These are phyloP conservation scores for Plantago coronopus DNA, from an alignment of 305 asterid species.

Conservation along the genomic window DNA sequence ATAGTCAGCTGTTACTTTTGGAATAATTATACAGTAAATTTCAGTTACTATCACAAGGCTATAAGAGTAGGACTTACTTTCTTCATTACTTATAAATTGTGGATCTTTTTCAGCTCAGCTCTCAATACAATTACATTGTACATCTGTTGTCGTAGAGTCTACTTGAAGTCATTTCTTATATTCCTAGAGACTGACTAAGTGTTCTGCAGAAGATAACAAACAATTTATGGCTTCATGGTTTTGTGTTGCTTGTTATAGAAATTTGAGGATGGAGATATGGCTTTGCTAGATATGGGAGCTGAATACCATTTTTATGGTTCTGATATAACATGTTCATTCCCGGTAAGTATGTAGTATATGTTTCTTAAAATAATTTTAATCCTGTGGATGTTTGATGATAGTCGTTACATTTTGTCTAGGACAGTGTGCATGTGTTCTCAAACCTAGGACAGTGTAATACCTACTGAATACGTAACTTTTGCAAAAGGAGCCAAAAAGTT, in stretches of 20 bases:
- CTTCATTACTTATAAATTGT: not conserved
- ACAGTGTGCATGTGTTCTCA: too few relatives aligned
- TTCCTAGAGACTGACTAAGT: constrained; percentile 8
- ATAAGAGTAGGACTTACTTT: too few relatives aligned
- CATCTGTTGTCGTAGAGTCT: not conserved
- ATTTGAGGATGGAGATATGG: constrained; percentile 86
- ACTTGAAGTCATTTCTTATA: constrained; percentile 3
- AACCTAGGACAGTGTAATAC: too few relatives aligned
- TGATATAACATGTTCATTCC: constrained; percentile 94
- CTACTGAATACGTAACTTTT: not conserved
- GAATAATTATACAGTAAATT: too few relatives aligned
- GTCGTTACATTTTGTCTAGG: too few relatives aligned
- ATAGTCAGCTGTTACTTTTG: too few relatives aligned
- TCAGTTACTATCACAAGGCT: too few relatives aligned
- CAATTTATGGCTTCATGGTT: constrained; percentile 18
- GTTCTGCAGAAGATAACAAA: constrained; percentile 8
- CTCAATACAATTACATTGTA: not conserved
- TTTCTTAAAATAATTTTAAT: constrained; percentile 13
- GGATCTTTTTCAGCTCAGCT: not conserved
- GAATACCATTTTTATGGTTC: constrained; percentile 95
- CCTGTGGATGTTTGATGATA: not conserved
- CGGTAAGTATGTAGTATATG: constrained; percentile 56
- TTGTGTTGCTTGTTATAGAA: constrained; percentile 39
- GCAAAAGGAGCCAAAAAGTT: not conserved
- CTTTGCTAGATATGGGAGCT: constrained; percentile 97